Base-by-base conservation (phyloP, 169 alveolate species). In the Toxoplasma gondii region DNA sequence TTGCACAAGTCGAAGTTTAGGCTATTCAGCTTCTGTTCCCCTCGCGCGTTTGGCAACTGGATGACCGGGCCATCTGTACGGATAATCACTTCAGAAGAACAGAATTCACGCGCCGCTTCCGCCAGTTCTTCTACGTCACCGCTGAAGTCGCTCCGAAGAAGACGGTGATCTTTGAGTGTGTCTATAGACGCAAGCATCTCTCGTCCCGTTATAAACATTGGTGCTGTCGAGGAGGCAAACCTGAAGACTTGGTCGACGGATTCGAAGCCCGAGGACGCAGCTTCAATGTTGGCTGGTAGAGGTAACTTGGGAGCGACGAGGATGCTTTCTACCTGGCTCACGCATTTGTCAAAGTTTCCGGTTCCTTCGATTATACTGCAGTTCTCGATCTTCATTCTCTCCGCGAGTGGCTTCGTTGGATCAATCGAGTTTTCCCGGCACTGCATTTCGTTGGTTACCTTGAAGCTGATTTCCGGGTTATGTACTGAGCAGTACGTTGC, bases 231-330 rank as follows among this genome's bases (percentile, higher is more conserved):
- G 49, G 93, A 69, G 54, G 67, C 24, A 36, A 91, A 91, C 31
- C 44, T 44, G 78, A 91, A 91, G 31, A 91, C 67, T 34, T 91
- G 93, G 17, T 38, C 70, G 5, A 38, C 45, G 31, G 87, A 53
- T 38, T 91, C 93, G 78, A 91, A 91, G 80, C 93, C 93, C 5
- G 93, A 34, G 54, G 82, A 69, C 19, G 70, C 54, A 5, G 93
- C 93, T 49, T 91, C 93, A 22, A 53, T 83, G 49, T 91, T 91
- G 44, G 93, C 93, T 29, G 93, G 93, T 4, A 91, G 88, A 31
- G 93, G 88, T 27, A 70, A 38, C n/a, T 34, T 19, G 19, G 93
- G 93, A 53, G 39, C 54, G 69, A 91, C 36, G 27, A 91, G 70
- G 17, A 69, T 0, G 16, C 36, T 41, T 38, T 43, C 38, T 0